These are phyloP conservation scores for Nakataea oryzae DNA, from an alignment of 2,329 filamentous ascomycete genomes.

Conservation along the genomic window DNA sequence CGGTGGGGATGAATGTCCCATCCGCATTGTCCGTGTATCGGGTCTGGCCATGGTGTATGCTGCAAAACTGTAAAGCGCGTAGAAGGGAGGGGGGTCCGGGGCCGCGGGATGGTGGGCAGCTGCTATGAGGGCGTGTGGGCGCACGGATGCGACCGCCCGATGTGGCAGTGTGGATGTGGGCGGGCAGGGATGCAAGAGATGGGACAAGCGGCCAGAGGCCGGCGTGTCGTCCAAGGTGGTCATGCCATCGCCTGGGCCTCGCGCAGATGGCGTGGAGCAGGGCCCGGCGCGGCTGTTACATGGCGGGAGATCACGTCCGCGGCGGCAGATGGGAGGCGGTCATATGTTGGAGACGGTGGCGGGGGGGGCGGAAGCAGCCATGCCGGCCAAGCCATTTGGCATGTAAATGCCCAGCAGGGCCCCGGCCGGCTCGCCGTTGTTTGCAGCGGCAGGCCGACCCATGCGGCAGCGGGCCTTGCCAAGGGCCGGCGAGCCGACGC, in stretches of 20 bases:
- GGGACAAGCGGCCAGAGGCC: not conserved
- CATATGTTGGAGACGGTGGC: not conserved
- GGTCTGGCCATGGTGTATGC: not conserved
- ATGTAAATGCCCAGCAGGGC: not conserved
- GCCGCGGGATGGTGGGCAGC: not conserved
- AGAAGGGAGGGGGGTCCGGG: too few species aligned
- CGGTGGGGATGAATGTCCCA: not conserved
- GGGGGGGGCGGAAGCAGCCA: not conserved
- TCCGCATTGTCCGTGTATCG: not conserved
- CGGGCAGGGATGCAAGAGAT: not conserved
- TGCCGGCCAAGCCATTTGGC: not conserved
- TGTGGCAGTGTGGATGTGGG: not conserved
- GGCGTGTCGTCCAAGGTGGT: not conserved
- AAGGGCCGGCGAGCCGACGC: not conserved
- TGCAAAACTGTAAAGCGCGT: not conserved
- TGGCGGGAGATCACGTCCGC: not conserved
- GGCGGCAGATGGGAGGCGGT: too few species aligned
- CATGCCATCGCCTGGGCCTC: too few species aligned
- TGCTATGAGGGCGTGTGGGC: not conserved
- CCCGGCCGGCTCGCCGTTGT: not conserved
- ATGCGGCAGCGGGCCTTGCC: not conserved
- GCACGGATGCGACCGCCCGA: not conserved
- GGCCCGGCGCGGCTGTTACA: too few species aligned
- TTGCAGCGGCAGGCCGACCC: not conserved
- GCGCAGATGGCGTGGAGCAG: too few species aligned